These are phyloP conservation scores for Daedalea quercina DNA, from an alignment of 768 basidiomycete species.

Conservation along the genomic window DNA sequence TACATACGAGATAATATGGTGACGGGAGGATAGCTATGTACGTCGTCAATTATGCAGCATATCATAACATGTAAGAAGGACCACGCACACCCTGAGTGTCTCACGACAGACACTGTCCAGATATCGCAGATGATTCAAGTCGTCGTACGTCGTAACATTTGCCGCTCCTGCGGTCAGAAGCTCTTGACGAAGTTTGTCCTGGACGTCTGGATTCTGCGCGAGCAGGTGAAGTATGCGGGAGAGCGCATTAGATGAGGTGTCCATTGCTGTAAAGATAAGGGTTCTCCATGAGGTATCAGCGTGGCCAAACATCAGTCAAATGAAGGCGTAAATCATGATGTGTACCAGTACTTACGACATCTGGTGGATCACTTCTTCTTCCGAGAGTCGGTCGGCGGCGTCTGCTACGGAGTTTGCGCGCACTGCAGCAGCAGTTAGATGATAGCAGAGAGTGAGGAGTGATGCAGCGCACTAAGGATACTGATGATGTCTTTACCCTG, in stretches of 20 bases:
- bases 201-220: conserved; percentile 18
- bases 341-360: conserved; percentile 22
- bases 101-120: conserved; percentile 23
- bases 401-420: conserved; percentile 28
- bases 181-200: conserved; percentile 22
- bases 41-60: background rate
- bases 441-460: conserved; percentile 14
- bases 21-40: conserved; percentile 4
- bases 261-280: conserved; percentile 18
- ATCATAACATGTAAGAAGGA: background rate
- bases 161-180: conserved; percentile 8
- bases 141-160: conserved; percentile 20
- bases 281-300: no score
- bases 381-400: conserved; percentile 5
- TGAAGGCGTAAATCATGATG: no score
- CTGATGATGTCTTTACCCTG: conserved; percentile 40
- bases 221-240: conserved; percentile 22
- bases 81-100: conserved; percentile 19
- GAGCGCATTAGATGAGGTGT: conserved; percentile 25
- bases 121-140: conserved; percentile 20
- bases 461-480: conserved; percentile 31
- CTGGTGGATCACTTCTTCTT: conserved; percentile 32
- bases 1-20: background rate
- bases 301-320: no score
- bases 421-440: conserved; percentile 19